A percentile compares a stretch with the other conserved stretches of the same genome.
phyloP scores from a whole-genome alignment of 768 basidiomycete species.

The Hericium coralloides region DNA sequence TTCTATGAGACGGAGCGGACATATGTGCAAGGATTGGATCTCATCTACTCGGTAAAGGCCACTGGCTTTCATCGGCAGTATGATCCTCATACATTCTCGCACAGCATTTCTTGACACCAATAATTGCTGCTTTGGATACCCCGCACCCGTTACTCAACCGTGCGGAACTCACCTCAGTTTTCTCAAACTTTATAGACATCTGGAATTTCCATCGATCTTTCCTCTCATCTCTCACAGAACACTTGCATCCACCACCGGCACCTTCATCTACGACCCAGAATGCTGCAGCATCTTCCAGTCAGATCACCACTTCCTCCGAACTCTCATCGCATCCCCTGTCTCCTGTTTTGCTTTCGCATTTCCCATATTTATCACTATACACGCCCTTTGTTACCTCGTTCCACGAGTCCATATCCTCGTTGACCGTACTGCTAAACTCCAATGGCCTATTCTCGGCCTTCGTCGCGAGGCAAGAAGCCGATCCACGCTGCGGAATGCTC shows the following conservation, averaged over 20 bases:
- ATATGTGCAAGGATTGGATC: slow-evolving; percentile 74
- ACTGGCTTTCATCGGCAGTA: slow-evolving; percentile 4
- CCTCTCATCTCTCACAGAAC: slow-evolving; percentile 46
- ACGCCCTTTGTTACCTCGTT: slow-evolving; percentile 80
- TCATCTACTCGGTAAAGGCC: slow-evolving; percentile 63
- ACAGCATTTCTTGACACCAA: slow-evolving; percentile 77
- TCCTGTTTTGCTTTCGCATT: slow-evolving; percentile 64
- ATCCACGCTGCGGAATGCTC: slow-evolving; percentile 64
- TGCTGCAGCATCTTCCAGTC: neutral
- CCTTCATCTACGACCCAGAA: neutral
- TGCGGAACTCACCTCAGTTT: slow-evolving; percentile 59
- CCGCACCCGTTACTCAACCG: slow-evolving; percentile 61
- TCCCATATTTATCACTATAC: slow-evolving; percentile 84
- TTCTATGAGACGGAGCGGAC: slow-evolving; percentile 75
- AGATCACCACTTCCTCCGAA: neutral
- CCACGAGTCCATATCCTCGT: slow-evolving; percentile 50
- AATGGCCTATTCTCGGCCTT: slow-evolving; percentile 54
- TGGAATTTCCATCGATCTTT: slow-evolving; percentile 83
- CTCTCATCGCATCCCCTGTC: slow-evolving; percentile 32
- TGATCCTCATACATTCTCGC: neutral
- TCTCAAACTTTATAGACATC: slow-evolving; percentile 87
- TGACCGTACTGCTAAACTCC: slow-evolving; percentile 46
- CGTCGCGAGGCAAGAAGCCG: slow-evolving; percentile 53
- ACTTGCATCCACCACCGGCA: slow-evolving; percentile 21
- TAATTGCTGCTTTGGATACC: slow-evolving; percentile 66